These are phyloP conservation scores for Flaveria trinervia DNA, from an alignment of 129 eudicot species.

Conservation along the genomic window DNA sequence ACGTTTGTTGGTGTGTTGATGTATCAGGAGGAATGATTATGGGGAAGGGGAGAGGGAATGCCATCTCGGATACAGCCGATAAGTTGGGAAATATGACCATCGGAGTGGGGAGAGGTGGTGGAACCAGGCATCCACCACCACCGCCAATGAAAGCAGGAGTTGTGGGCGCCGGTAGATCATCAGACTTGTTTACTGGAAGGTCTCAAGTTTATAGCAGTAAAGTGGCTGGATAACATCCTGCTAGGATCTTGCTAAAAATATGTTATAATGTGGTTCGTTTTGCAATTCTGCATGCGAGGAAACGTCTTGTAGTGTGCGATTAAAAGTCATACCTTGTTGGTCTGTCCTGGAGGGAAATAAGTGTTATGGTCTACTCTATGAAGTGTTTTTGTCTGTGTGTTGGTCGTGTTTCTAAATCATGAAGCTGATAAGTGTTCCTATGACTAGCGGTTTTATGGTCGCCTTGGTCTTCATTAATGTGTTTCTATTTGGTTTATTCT, in stretches of 20 bases:
- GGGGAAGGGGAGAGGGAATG: conserved; percentile 55
- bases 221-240: conserved; percentile 63
- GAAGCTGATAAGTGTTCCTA: background rate
- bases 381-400: background rate
- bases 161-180: conserved; percentile 54
- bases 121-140: conserved; percentile 39
- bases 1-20: background rate
- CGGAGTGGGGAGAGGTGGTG: conserved; percentile 45
- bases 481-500: background rate
- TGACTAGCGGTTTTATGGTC: background rate
- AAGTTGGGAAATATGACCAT: conserved; percentile 64
- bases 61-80: conserved; percentile 54
- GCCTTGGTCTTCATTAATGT: background rate
- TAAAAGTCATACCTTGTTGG: background rate
- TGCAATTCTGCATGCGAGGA: conserved; percentile 16
- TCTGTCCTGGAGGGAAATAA: background rate
- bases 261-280: conserved; percentile 7
- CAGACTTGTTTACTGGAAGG: conserved; percentile 57
- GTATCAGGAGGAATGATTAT: conserved; percentile 46
- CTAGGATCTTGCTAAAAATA: background rate
- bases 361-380: background rate
- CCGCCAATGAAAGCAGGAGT: conserved; percentile 72
- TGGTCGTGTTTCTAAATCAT: background rate
- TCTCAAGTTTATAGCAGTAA: conserved; percentile 59
- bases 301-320: background rate